Conservation (phyloP, 129 eudicot genomes). For the Smallanthus sonchifolius region DNA sequence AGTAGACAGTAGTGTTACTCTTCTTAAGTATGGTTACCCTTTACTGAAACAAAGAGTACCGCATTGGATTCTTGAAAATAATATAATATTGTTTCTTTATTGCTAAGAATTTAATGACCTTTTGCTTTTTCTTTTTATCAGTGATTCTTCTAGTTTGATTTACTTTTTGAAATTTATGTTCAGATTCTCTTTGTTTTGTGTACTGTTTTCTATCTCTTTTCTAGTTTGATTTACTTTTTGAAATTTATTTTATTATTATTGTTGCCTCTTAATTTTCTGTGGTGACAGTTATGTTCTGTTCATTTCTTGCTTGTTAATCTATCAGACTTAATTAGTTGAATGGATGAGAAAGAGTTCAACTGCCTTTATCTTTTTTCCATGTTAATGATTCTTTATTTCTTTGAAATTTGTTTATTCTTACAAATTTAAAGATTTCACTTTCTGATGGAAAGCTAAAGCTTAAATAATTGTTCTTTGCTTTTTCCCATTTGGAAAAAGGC, state of each 20-base stretch:
- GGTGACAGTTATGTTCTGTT: conserved; percentile 5
- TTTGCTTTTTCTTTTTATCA: conserved; percentile 65
- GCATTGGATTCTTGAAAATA: conserved; percentile 30
- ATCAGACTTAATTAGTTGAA: conserved; percentile 12
- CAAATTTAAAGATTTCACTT: conserved; percentile 32
- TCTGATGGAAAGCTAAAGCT: conserved; percentile 38
- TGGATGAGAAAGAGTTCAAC: conserved; percentile 16
- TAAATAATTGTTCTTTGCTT: conserved; percentile 39
- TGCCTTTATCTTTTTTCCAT: conserved; percentile 26
- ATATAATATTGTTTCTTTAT: conserved; percentile 23
- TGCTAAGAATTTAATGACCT: conserved; percentile 38
- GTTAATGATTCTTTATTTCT: conserved; percentile 29
- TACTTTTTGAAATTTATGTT: no score
- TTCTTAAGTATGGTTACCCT: conserved; percentile 21
- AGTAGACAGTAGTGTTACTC: conserved; percentile 17
- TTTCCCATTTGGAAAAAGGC: conserved; percentile 24
- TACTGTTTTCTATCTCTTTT: conserved; percentile 12
- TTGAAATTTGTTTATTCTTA: conserved; percentile 24
- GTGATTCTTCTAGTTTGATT: conserved; percentile 31
- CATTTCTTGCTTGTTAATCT: conserved; percentile 24
- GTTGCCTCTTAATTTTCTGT: conserved; percentile 11
- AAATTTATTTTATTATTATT: conserved; percentile 6
- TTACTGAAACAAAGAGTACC: conserved; percentile 7
- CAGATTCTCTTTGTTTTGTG: conserved; percentile 33
- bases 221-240: conserved; percentile 9